Evolutionary conservation across 2,329 filamentous ascomycete genomes (phyloP).

Genomic region (Biscogniauxia sp.): DNA sequence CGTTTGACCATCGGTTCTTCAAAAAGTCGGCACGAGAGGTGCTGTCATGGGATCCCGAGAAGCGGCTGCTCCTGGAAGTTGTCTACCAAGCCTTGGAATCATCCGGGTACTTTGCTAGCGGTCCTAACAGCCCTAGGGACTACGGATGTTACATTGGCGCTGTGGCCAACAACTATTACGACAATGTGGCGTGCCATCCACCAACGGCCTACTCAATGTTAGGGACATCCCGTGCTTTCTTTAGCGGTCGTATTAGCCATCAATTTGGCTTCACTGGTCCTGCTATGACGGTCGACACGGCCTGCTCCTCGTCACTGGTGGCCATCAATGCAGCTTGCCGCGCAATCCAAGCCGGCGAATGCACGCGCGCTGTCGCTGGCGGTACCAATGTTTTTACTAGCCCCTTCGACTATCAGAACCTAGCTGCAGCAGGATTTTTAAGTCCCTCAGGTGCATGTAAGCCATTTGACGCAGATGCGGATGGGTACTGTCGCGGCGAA

Average conservation of each 20-base stretch:
- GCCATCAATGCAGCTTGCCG: slow-evolving; percentile 38
- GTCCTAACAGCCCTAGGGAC: not conserved
- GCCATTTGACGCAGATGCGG: slow-evolving; percentile 40
- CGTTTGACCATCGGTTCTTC: slow-evolving; percentile 9
- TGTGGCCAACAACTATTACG: not conserved
- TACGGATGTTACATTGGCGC: slow-evolving; percentile 4
- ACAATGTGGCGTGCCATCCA: slow-evolving; percentile 1
- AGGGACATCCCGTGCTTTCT: slow-evolving; percentile 28
- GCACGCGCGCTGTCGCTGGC: slow-evolving; percentile 34
- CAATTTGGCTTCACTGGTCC: slow-evolving; percentile 38
- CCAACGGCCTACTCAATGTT: slow-evolving; percentile 6
- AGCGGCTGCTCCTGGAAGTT: slow-evolving; percentile 1
- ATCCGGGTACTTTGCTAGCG: slow-evolving; percentile 2
- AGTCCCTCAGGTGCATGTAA: slow-evolving; percentile 30
- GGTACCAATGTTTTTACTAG: slow-evolving; percentile 33
- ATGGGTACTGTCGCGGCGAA: slow-evolving; percentile 55
- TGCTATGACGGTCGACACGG: slow-evolving; percentile 32
- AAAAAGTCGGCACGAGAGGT: not conserved
- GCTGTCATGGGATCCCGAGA: slow-evolving; percentile 14
- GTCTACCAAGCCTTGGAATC: slow-evolving; percentile 6
- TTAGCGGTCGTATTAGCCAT: slow-evolving; percentile 31
- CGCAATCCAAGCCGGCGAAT: slow-evolving; percentile 32
- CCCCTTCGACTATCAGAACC: slow-evolving; percentile 27
- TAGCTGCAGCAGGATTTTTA: slow-evolving; percentile 28
- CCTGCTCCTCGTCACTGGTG: slow-evolving; percentile 38